phyloP scores from a whole-genome alignment of 2,329 filamentous ascomycete genomes.

The Ceratocystiopsis minuta region DNA sequence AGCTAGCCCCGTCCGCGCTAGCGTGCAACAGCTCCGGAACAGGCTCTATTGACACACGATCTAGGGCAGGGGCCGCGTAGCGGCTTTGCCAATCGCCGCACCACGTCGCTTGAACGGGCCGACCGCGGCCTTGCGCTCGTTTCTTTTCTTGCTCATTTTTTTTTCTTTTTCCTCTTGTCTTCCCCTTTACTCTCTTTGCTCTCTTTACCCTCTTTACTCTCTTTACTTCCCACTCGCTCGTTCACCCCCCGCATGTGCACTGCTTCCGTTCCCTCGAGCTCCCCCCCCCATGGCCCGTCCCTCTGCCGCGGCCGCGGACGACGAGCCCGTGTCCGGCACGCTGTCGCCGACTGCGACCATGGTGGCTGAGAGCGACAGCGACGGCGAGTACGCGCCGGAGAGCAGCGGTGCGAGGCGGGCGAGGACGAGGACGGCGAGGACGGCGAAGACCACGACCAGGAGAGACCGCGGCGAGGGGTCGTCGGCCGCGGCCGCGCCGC shows the following conservation, averaged over 20 bases:
- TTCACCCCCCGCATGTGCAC: no score
- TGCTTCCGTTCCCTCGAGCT: no score
- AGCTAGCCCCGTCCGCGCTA: not conserved
- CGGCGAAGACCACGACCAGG: not conserved
- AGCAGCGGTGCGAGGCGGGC: slow-evolving; percentile 5
- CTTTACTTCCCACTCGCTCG: no score
- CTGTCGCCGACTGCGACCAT: slow-evolving; percentile 9
- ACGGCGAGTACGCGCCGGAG: slow-evolving; percentile 13
- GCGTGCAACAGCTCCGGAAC: not conserved
- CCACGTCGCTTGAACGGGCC: no score
- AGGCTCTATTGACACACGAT: not conserved
- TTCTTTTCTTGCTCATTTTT: no score
- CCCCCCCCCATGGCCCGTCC: no score
- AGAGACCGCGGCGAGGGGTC: not conserved
- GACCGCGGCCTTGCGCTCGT: no score
- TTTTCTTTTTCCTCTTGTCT: no score
- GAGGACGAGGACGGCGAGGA: not conserved
- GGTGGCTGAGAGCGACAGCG: slow-evolving; percentile 9
- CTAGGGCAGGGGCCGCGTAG: not conserved
- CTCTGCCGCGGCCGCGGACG: no score
- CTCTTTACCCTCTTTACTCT: no score
- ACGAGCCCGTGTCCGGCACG: slow-evolving; percentile 15
- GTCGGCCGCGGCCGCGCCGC: not conserved
- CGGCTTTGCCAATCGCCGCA: no score
- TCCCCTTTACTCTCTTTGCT: no score